phyloP scores from a whole-genome alignment of 495 filamentous ascomycete genomes.

The Hyaloscypha bicolor region DNA sequence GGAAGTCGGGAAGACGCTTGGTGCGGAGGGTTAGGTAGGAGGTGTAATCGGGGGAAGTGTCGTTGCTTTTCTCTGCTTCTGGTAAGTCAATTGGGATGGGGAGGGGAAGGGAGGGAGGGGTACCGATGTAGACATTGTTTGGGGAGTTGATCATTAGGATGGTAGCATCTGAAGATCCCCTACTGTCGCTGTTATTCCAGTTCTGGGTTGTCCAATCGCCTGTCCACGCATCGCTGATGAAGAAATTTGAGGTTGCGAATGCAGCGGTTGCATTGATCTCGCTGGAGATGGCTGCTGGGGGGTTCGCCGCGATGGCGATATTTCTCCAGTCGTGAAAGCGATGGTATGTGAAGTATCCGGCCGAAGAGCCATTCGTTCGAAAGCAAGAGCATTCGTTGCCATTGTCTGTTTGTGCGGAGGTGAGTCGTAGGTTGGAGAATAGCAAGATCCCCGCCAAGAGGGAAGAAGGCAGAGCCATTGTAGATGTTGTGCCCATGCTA shows the following conservation, averaged over 20 bases:
- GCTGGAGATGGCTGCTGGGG: slow-evolving; percentile 39
- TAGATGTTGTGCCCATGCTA: slow-evolving; percentile 4
- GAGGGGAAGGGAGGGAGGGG: slow-evolving; percentile 5
- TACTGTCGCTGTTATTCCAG: slow-evolving; percentile 51
- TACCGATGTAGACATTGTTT: slow-evolving; percentile 65
- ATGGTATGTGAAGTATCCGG: slow-evolving; percentile 63
- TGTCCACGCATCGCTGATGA: slow-evolving; percentile 41
- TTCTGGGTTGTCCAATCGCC: slow-evolving; percentile 60
- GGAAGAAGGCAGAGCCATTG: slow-evolving; percentile 20
- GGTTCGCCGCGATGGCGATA: slow-evolving; percentile 27
- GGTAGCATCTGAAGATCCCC: slow-evolving; percentile 35
- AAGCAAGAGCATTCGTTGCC: slow-evolving; percentile 48
- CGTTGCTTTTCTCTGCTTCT: slow-evolving; percentile 38
- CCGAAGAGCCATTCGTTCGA: slow-evolving; percentile 46
- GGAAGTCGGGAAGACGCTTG: slow-evolving; percentile 53
- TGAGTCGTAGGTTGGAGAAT: slow-evolving; percentile 6
- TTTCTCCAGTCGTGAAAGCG: slow-evolving; percentile 70
- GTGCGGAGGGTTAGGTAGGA: slow-evolving; percentile 67
- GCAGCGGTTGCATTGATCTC: slow-evolving; percentile 35
- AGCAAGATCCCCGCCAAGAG: slow-evolving; percentile 16
- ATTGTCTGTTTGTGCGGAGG: slow-evolving; percentile 30
- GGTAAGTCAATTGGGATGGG: background rate
- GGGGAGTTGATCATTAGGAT: slow-evolving; percentile 62
- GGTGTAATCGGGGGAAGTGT: slow-evolving; percentile 35
- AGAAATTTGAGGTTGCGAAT: slow-evolving; percentile 42